These are phyloP conservation scores for Chionographis japonica DNA, from an alignment of 106 monocot genomes.

Conservation along the genomic window DNA sequence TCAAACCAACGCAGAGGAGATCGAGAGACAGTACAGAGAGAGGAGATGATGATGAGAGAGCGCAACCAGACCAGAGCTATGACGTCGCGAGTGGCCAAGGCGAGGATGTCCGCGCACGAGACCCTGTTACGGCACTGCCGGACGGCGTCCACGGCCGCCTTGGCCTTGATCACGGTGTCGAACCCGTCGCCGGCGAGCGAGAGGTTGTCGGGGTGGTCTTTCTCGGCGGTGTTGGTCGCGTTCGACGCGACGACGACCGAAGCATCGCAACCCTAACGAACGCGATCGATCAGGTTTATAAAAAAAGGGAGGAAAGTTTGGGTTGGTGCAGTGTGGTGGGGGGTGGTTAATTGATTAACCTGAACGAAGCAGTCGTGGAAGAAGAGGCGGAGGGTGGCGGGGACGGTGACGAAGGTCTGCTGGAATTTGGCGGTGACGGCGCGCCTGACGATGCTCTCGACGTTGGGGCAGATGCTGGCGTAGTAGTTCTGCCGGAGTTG, in stretches of 20 bases:
- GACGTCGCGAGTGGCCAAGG: constrained; percentile 63
- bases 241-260: constrained; percentile 43
- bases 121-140: constrained; percentile 51
- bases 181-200: constrained; percentile 69
- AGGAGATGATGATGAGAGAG: too few species aligned
- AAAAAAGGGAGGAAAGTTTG: too few species aligned
- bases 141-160: constrained; percentile 60
- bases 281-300: too few species aligned
- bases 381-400: constrained; percentile 58
- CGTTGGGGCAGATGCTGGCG: constrained; percentile 45
- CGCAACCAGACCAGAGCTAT: constrained; percentile 22
- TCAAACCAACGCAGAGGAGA: not conserved
- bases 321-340: too few species aligned
- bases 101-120: constrained; percentile 63
- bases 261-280: constrained; percentile 56
- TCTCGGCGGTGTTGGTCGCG: constrained; percentile 44
- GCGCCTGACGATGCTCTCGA: constrained; percentile 38
- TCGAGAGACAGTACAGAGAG: not conserved
- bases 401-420: constrained; percentile 43
- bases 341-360: not conserved
- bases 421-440: constrained; percentile 23
- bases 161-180: constrained; percentile 60
- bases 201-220: constrained; percentile 44
- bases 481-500: constrained; percentile 53
- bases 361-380: constrained; percentile 57